These are phyloP conservation scores for Yamagishiella unicocca DNA, from an alignment of 139 green algal genomes.

Conservation along the genomic window DNA sequence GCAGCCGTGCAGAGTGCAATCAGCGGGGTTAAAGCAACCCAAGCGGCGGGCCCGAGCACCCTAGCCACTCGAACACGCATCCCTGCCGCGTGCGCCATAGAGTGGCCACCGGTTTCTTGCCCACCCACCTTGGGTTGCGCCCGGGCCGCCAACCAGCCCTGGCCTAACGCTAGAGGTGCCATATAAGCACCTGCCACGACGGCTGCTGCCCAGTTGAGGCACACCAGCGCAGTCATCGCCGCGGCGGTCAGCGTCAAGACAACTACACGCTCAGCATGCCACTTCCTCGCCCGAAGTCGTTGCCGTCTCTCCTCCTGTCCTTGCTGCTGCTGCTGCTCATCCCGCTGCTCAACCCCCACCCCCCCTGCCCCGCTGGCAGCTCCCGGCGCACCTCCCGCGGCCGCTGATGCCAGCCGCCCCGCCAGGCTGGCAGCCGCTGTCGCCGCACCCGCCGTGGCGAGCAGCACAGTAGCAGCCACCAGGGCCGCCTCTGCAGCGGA, in stretches of 20 bases:
- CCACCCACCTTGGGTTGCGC: too few species aligned
- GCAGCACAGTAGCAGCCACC: not conserved
- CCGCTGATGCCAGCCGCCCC: not conserved
- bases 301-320: not conserved
- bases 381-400: not conserved
- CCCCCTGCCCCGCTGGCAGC: not conserved
- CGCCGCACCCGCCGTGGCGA: not conserved
- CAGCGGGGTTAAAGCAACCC: too few species aligned
- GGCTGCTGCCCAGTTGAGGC: conserved; percentile 69
- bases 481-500: not conserved
- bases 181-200: conserved; percentile 48
- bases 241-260: conserved; percentile 51
- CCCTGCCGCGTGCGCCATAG: too few species aligned
- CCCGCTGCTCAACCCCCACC: not conserved
- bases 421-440: not conserved
- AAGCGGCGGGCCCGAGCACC: too few species aligned
- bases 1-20: too few species aligned
- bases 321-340: not conserved
- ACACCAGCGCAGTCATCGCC: conserved; percentile 57
- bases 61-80: too few species aligned
- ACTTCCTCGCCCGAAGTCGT: not conserved
- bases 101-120: too few species aligned
- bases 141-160: not conserved
- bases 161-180: conserved; percentile 43
- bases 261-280: conserved; percentile 37